Conservation (phyloP, 2,329 filamentous ascomycete species). For the Didymella exigua region DNA sequence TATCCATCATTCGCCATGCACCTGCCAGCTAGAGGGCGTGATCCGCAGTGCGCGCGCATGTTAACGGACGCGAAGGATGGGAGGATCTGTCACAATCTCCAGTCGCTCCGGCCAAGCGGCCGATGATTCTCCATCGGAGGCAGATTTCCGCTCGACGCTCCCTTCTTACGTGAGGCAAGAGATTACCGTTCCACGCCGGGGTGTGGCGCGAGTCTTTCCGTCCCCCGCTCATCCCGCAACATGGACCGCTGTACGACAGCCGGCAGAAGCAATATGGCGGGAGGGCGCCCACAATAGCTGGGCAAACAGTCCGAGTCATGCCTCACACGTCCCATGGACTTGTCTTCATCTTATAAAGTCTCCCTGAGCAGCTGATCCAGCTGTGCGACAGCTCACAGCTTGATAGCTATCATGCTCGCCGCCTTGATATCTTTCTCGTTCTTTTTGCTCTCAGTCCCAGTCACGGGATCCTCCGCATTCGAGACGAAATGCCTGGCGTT, state of each 20-base stretch:
- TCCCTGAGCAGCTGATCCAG: background rate
- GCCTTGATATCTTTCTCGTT: constrained; percentile 5
- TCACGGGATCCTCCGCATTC: constrained; percentile 9
- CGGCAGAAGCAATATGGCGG: constrained; percentile 2
- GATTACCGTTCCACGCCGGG: background rate
- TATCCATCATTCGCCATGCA: background rate
- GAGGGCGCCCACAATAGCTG: background rate
- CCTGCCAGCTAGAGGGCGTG: background rate
- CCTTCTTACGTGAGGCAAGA: background rate
- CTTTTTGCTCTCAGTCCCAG: constrained; percentile 1
- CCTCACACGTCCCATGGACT: background rate
- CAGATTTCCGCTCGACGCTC: background rate
- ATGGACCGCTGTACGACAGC: background rate
- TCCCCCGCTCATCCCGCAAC: constrained; percentile 5
- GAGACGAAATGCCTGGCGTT: constrained; percentile 29
- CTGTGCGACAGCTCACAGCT: background rate
- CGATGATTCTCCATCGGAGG: background rate
- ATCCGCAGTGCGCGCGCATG: background rate
- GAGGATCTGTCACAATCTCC: background rate
- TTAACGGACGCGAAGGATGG: constrained; percentile 1
- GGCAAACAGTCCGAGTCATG: constrained; percentile 1
- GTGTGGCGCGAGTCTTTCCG: constrained; percentile 1
- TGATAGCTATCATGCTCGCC: constrained; percentile 8
- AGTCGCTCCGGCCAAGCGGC: background rate
- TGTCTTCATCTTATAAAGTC: background rate